phyloP scores from a whole-genome alignment of 257 asterid genomes.

The Salvia miltiorrhiza region DNA sequence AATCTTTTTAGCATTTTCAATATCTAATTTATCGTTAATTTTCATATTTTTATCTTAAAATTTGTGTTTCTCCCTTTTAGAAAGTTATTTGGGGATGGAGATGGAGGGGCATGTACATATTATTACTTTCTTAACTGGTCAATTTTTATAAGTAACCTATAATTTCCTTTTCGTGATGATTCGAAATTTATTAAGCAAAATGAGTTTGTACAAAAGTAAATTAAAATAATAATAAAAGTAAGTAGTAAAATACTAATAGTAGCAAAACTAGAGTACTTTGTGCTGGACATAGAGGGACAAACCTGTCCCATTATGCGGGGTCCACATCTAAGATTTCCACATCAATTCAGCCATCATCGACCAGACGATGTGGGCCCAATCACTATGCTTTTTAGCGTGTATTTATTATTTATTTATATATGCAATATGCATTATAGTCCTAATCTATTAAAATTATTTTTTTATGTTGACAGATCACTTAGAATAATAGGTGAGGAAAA shows the following conservation, averaged over 20 bases:
- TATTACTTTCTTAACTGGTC: too few species aligned
- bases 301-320: constrained; percentile 30
- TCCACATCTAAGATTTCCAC: constrained; percentile 31
- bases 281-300: constrained; percentile 38
- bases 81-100: too few species aligned
- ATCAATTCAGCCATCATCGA: constrained; percentile 20
- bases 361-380: constrained; percentile 5
- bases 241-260: background rate
- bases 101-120: too few species aligned
- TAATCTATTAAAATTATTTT: background rate
- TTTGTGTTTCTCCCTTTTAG: too few species aligned
- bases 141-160: too few species aligned
- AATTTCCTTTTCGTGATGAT: too few species aligned
- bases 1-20: too few species aligned
- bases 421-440: background rate
- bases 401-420: background rate
- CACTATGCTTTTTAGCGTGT: background rate
- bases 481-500: constrained; percentile 14
- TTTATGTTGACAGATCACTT: constrained; percentile 33
- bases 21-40: too few species aligned
- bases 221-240: background rate
- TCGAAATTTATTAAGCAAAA: too few species aligned
- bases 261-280: background rate
- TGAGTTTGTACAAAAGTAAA: too few species aligned
- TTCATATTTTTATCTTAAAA: too few species aligned